Evolutionary conservation across 2,329 filamentous ascomycete genomes (phyloP).

Genomic region (Neospermospora avenae): DNA sequence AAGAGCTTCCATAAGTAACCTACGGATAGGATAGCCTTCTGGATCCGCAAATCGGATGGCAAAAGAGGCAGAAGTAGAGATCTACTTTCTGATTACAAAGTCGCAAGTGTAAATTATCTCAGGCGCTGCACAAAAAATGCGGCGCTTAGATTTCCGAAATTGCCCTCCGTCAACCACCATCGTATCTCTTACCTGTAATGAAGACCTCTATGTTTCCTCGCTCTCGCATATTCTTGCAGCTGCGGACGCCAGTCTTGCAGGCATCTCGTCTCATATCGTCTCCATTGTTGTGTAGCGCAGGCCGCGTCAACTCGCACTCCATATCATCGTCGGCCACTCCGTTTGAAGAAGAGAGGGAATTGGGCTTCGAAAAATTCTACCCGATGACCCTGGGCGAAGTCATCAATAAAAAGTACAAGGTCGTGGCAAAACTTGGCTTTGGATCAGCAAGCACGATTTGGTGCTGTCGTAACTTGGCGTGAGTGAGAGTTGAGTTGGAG

Average conservation of each 20-base stretch:
- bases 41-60: no score
- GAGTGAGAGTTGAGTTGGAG: slow-evolving; percentile 20
- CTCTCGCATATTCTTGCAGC: slow-evolving; percentile 22
- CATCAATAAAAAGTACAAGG: slow-evolving; percentile 36
- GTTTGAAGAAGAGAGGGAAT: slow-evolving; percentile 27
- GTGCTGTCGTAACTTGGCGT: slow-evolving; percentile 39
- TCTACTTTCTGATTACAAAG: no score
- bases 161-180: no score
- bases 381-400: slow-evolving; percentile 27
- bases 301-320: slow-evolving; percentile 19
- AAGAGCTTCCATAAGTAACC: no score
- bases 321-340: slow-evolving; percentile 21
- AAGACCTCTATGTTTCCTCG: slow-evolving; percentile 12
- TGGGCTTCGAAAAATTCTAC: slow-evolving; percentile 27
- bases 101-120: no score
- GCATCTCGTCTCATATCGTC: slow-evolving; percentile 22
- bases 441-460: slow-evolving; percentile 35
- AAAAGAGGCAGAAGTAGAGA: no score
- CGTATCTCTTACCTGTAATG: neutral
- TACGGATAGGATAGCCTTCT: no score
- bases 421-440: slow-evolving; percentile 43
- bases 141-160: no score
- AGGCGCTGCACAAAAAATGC: no score
- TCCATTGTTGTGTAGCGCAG: slow-evolving; percentile 20
- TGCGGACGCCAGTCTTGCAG: slow-evolving; percentile 22